A percentile compares a stretch with the other conserved stretches of the same genome.
Evolutionary conservation across 768 basidiomycete species (phyloP).

Genomic region (Trametes meyenii): DNA sequence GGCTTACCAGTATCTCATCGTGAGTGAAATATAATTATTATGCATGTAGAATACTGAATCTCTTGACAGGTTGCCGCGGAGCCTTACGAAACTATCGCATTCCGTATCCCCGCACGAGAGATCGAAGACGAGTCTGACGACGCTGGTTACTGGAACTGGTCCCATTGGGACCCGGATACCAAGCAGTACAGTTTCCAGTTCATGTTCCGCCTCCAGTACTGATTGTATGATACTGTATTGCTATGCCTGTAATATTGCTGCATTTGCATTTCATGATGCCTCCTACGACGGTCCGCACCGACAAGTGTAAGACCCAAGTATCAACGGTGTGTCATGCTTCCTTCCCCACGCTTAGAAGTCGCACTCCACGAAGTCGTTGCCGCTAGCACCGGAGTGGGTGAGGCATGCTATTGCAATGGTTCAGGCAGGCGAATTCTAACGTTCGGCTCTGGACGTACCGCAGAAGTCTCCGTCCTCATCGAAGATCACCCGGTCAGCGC

Average conservation of each 20-base stretch:
- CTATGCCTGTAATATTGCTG: not conserved
- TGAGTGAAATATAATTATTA: constrained; percentile 46
- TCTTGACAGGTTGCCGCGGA: constrained; percentile 91
- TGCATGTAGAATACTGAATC: constrained; percentile 31
- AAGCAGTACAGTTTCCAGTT: constrained; percentile 99
- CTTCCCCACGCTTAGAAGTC: constrained; percentile 2
- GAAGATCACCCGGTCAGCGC: constrained; percentile 35
- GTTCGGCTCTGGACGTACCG: constrained; percentile 16
- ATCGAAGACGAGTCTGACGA: constrained; percentile 95
- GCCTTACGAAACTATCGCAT: constrained; percentile 99
- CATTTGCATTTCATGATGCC: not conserved
- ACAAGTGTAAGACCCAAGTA: not conserved
- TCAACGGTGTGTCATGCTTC: not conserved
- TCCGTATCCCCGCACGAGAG: constrained; percentile 95
- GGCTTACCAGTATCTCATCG: constrained; percentile 96
- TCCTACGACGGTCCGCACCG: not conserved
- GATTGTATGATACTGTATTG: constrained; percentile 27
- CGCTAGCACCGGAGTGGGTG: constrained; percentile 28
- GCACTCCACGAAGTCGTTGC: constrained; percentile 27
- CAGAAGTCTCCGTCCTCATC: constrained; percentile 27
- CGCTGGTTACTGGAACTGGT: constrained; percentile 94
- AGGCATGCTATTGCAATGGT: constrained; percentile 22
- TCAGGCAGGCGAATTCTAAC: not conserved
- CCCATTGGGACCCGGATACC: constrained; percentile 99
- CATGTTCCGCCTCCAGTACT: constrained; percentile 74